Evolutionary conservation across 371 early-diverging fungal species (phyloP).

Genomic region (Lichtheimia ornata): DNA sequence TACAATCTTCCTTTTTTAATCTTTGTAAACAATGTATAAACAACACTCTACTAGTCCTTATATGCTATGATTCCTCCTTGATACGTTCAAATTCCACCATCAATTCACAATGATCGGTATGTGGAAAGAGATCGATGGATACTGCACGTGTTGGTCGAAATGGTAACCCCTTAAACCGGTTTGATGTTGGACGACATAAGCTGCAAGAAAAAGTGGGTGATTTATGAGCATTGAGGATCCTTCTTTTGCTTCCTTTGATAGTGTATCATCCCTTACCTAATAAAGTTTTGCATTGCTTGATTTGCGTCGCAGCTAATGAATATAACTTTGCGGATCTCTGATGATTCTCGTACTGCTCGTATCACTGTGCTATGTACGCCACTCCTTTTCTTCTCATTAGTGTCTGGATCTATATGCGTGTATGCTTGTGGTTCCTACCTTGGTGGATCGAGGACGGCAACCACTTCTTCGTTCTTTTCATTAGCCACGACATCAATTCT

Average conservation of each 20-base stretch:
- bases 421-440: constrained; percentile 35
- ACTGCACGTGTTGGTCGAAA: constrained; percentile 66
- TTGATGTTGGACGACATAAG: constrained; percentile 64
- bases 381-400: constrained; percentile 21
- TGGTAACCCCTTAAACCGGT: constrained; percentile 56
- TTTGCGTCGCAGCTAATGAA: constrained; percentile 79
- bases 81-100: constrained; percentile 63
- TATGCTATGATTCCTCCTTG: neutral
- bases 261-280: constrained; percentile 52
- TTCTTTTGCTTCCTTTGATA: constrained; percentile 1
- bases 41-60: no score
- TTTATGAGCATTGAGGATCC: neutral
- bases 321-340: constrained; percentile 60
- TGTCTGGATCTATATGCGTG: neutral
- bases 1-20: no score
- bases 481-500: constrained; percentile 49
- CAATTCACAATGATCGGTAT: constrained; percentile 76
- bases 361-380: constrained; percentile 73
- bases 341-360: constrained; percentile 60
- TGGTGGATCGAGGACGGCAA: constrained; percentile 83
- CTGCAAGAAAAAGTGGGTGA: constrained; percentile 21
- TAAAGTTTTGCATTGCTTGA: constrained; percentile 66
- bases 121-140: constrained; percentile 82
- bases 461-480: constrained; percentile 38
- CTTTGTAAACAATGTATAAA: no score